Base-by-base conservation (phyloP, 164 flowering plant genomes). In the Vitis vinifera region DNA sequence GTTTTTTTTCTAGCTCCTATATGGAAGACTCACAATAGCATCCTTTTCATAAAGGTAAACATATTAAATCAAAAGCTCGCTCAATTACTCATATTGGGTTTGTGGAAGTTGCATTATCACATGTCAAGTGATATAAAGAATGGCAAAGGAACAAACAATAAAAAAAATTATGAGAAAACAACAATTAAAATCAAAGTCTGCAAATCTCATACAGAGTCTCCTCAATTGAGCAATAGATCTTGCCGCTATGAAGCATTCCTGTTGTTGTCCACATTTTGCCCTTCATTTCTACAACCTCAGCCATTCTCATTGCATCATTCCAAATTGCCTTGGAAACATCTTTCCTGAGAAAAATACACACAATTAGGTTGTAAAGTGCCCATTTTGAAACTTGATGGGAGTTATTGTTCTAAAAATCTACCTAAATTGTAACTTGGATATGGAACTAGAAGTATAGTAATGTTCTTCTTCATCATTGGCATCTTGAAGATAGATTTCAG, bases 241-340 rank as follows among this genome's bases (percentile, higher is more conserved):
- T 88, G 66, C 92, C 82, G 11, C 65, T 44, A 10, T 96, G 90
- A 73, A 81, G 69, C 16, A 94, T 80, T 72, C 98, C 98, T 7
- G 86, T 91, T 15, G 87, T 84, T 3, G 67, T 84, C 94, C 92
- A 90, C 81, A 89, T 50, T 63, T 66, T 60, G 9, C 99, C 97
- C 71, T 82, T 89, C 67, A 67, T 82, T 73, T 83, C 87, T 49
- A 86, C 37, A 61, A 94, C 86, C 75, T 91, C 93, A 57, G 96
- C 90, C 90, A 94, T 85, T 66, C 87, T 82, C 76, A 90, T 48
- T 10, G 83, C 80, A 10, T 76, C 80, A 51, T 75, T 78, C 99
- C 99, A 92, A 23, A 77, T 68, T 71, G 87, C 94, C 79, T 68
- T 87, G 8, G 91, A 87, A n/a, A 60, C 16, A 55, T 73, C 81